These are phyloP conservation scores for Candida fluviatilis DNA, from an alignment of 805 yeast species.

Conservation along the genomic window DNA sequence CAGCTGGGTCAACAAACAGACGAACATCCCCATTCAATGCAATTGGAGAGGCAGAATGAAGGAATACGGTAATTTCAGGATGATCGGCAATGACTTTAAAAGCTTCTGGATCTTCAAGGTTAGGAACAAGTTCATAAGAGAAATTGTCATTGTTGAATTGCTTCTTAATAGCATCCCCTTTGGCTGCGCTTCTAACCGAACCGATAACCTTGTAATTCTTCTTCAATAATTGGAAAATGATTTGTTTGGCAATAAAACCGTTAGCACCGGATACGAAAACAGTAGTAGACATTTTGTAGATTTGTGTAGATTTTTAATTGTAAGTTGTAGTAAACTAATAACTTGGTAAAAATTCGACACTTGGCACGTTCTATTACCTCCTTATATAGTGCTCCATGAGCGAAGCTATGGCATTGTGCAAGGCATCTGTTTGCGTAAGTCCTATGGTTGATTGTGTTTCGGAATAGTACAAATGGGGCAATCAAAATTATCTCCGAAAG, in stretches of 20 bases:
- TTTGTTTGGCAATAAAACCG: constrained; percentile 51
- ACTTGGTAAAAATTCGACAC: too few relatives aligned
- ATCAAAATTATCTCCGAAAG: too few relatives aligned
- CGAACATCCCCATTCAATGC: constrained; percentile 15
- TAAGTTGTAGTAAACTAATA: too few relatives aligned
- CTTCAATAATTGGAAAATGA: constrained; percentile 36
- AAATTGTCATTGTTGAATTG: constrained; percentile 12
- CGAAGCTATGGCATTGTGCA: too few relatives aligned
- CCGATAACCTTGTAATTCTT: constrained; percentile 46
- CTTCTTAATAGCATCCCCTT: constrained; percentile 34
- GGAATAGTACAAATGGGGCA: too few relatives aligned
- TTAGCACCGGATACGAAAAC: constrained; percentile 51
- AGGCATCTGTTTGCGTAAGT: too few relatives aligned
- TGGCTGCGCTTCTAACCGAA: constrained; percentile 42
- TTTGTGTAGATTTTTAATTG: too few relatives aligned
- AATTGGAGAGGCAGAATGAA: constrained; percentile 31
- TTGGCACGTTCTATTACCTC: too few relatives aligned
- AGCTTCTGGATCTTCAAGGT: constrained; percentile 18
- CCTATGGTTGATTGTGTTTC: too few relatives aligned
- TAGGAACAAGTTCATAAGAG: constrained; percentile 20
- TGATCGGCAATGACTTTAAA: constrained; percentile 25
- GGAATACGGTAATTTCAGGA: constrained; percentile 22
- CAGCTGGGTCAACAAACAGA: constrained; percentile 25
- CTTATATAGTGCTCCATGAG: too few relatives aligned
- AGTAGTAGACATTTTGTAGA: not conserved